A percentile compares a stretch with the other conserved stretches of the same genome.
phyloP scores from a whole-genome alignment of 108 stramenopile species.

The Nannochloropsis gaditana region DNA sequence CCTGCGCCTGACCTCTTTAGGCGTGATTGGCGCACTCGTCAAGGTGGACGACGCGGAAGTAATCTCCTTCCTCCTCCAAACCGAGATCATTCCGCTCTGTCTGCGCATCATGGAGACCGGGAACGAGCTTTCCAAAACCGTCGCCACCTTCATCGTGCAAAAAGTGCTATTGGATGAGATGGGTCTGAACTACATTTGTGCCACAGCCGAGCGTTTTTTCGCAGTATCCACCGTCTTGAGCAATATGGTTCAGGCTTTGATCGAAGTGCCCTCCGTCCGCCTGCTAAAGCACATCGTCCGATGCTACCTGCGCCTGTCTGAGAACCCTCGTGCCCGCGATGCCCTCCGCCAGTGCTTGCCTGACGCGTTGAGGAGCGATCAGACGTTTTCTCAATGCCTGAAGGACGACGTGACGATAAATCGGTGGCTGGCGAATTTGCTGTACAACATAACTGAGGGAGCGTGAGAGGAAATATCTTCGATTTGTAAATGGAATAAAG shows the following conservation, averaged over 20 bases:
- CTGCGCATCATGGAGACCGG: conserved; percentile 85
- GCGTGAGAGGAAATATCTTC: not conserved
- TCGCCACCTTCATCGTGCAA: conserved; percentile 98
- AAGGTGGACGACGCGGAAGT: conserved; percentile 95
- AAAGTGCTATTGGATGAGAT: conserved; percentile 95
- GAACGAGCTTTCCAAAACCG: conserved; percentile 87
- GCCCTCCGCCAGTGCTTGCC: conserved; percentile 91
- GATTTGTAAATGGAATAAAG: too few relatives aligned
- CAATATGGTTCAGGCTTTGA: conserved; percentile 84
- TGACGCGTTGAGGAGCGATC: conserved; percentile 67
- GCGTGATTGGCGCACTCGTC: conserved; percentile 98
- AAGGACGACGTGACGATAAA: conserved; percentile 47
- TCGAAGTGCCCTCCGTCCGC: conserved; percentile 75
- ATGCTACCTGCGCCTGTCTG: conserved; percentile 90
- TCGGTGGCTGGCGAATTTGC: conserved; percentile 41
- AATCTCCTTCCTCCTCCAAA: conserved; percentile 89
- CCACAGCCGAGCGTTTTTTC: conserved; percentile 97
- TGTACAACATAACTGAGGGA: conserved; percentile 44
- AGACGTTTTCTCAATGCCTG: conserved; percentile 44
- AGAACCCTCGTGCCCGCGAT: conserved; percentile 85
- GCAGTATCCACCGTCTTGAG: conserved; percentile 85
- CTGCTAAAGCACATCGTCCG: conserved; percentile 96
- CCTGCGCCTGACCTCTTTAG: conserved; percentile 86
- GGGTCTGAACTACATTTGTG: conserved; percentile 96
- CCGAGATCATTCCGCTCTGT: conserved; percentile 73